Evolutionary conservation across 2,329 filamentous ascomycete species (phyloP).

Genomic region (Ascocoryne sarcoides): DNA sequence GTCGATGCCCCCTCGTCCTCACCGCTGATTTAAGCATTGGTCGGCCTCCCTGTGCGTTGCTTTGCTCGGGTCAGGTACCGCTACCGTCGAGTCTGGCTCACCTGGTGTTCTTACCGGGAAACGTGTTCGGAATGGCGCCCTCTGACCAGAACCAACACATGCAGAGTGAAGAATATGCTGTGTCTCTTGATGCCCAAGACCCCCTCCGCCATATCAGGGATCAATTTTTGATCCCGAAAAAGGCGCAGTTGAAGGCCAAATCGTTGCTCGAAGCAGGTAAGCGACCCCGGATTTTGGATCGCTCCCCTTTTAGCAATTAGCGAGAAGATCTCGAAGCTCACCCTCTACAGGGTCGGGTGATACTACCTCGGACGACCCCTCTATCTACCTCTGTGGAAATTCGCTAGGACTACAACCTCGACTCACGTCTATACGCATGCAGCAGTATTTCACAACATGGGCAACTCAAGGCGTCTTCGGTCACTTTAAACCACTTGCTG

Average conservation of each 20-base stretch:
- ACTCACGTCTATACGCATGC: slow-evolving; percentile 53
- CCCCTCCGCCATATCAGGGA: slow-evolving; percentile 50
- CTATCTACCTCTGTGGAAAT: slow-evolving; percentile 72
- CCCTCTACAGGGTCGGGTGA: slow-evolving; percentile 14
- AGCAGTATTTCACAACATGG: slow-evolving; percentile 65
- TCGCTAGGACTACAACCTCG: slow-evolving; percentile 68
- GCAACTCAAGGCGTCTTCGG: slow-evolving; percentile 67
- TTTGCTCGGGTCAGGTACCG: too few relatives aligned
- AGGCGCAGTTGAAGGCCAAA: slow-evolving; percentile 54
- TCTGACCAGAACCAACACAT: neutral
- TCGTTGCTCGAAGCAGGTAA: slow-evolving; percentile 21
- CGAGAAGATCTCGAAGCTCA: slow-evolving; percentile 1
- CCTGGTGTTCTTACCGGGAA: too few relatives aligned
- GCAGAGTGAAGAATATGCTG: slow-evolving; percentile 22
- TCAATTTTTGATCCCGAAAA: slow-evolving; percentile 72
- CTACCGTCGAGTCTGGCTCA: too few relatives aligned
- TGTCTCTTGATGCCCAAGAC: slow-evolving; percentile 50
- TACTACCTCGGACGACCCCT: slow-evolving; percentile 14
- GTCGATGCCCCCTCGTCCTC: neutral
- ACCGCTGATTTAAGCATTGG: too few relatives aligned
- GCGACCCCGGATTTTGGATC: slow-evolving; percentile 5
- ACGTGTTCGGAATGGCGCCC: neutral
- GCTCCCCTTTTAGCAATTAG: slow-evolving; percentile 1
- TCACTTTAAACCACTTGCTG: slow-evolving; percentile 59
- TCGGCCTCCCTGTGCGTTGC: too few relatives aligned